Percentiles rank a stretch among this genome's conserved stretches.
phyloP scores from a whole-genome alignment of 495 filamentous ascomycete species.

The Penicillium pulvis region DNA sequence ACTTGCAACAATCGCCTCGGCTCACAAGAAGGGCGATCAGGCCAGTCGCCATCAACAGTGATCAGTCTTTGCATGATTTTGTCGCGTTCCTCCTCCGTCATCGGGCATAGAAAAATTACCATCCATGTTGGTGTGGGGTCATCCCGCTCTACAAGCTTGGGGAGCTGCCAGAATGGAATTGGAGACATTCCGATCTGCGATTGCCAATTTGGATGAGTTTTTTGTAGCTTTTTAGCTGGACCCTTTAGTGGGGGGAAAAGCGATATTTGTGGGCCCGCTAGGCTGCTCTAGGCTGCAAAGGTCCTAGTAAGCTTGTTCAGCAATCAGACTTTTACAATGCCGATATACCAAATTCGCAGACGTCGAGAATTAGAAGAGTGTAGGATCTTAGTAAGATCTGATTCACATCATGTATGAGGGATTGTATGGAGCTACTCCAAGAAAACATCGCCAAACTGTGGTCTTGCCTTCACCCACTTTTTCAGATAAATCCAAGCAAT shows the following conservation, averaged over 20 bases:
- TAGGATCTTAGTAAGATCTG: no score
- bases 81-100: slow-evolving; percentile 6
- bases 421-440: neutral
- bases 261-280: neutral
- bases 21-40: slow-evolving; percentile 8
- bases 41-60: slow-evolving; percentile 10
- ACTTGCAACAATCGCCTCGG: slow-evolving; percentile 10
- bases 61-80: slow-evolving; percentile 9
- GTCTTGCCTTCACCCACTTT: neutral
- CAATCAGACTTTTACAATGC: neutral
- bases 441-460: neutral
- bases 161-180: neutral
- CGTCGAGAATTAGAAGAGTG: no score
- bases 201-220: neutral
- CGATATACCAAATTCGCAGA: no score
- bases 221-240: neutral
- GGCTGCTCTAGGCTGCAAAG: neutral
- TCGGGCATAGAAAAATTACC: slow-evolving; percentile 6
- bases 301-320: neutral
- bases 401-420: no score
- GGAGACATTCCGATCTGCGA: neutral
- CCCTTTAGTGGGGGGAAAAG: neutral
- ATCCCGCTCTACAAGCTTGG: neutral
- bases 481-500: neutral
- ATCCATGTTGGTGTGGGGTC: slow-evolving; percentile 10